Conservation (phyloP, 2,329 filamentous ascomycete genomes). For the Penicillium sp. region DNA sequence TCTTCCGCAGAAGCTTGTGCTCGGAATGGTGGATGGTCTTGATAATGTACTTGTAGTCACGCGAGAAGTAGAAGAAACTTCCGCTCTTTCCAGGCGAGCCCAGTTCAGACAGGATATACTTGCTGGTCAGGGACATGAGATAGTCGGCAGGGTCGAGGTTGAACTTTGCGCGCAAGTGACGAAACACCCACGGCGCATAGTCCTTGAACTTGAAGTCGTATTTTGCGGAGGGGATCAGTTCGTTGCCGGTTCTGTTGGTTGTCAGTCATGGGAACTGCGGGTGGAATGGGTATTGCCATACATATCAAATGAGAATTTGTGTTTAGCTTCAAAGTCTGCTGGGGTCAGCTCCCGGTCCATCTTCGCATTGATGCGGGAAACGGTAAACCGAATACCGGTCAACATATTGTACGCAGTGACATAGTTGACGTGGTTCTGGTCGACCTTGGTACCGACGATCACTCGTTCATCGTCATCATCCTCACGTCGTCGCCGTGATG, state of each 20-base stretch:
- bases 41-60: slow-evolving; percentile 99
- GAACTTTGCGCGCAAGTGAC: slow-evolving; percentile 84
- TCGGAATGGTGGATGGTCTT: slow-evolving; percentile 98
- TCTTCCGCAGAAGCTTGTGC: slow-evolving; percentile 52
- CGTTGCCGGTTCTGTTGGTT: slow-evolving; percentile 76
- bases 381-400: slow-evolving; percentile 95
- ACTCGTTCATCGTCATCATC: slow-evolving; percentile 89
- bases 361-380: slow-evolving; percentile 95
- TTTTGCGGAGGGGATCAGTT: slow-evolving; percentile 95
- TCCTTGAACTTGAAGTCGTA: slow-evolving; percentile 99
- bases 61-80: slow-evolving; percentile 99
- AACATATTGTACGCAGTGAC: slow-evolving; percentile 99
- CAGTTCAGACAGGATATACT: slow-evolving; percentile 96
- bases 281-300: slow-evolving; percentile 49
- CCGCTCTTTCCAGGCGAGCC: slow-evolving; percentile 97
- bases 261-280: slow-evolving; percentile 36
- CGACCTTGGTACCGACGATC: slow-evolving; percentile 94
- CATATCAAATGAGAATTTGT: slow-evolving; percentile 99
- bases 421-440: slow-evolving; percentile 96
- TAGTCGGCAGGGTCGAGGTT: slow-evolving; percentile 95
- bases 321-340: slow-evolving; percentile 88
- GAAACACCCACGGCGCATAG: slow-evolving; percentile 99
- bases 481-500: slow-evolving; percentile 78
- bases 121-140: slow-evolving; percentile 95
- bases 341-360: slow-evolving; percentile 87